A percentile compares a stretch with the other conserved stretches of the same genome.
Evolutionary conservation across 306 rosid genomes (phyloP).

Genomic region (Fragaria nilgerrensis): DNA sequence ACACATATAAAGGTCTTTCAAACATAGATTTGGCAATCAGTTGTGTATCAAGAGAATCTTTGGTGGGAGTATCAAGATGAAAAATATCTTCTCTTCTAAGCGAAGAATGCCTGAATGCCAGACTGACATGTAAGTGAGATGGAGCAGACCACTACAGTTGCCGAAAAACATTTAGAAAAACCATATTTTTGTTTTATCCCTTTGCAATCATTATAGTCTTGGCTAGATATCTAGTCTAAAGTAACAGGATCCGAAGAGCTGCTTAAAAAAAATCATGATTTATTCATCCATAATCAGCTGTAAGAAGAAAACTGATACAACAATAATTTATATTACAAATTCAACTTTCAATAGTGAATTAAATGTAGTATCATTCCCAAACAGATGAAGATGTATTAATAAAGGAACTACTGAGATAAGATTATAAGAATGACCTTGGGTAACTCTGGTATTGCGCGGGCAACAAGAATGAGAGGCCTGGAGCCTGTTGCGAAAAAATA

Average conservation of each 20-base stretch:
- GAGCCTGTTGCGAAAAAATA: conserved; percentile 64
- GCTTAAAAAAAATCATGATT: too few relatives aligned
- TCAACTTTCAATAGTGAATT: not conserved
- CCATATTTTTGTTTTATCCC: not conserved
- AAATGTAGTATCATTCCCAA: not conserved
- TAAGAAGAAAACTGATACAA: not conserved
- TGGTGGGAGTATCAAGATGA: not conserved
- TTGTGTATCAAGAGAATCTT: not conserved
- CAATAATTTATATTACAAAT: not conserved
- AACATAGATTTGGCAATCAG: not conserved
- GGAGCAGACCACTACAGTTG: not conserved
- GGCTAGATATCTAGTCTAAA: not conserved
- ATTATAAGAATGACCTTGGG: conserved; percentile 68
- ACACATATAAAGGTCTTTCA: not conserved
- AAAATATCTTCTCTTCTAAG: not conserved
- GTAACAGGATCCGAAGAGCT: too few relatives aligned
- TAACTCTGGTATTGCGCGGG: conserved; percentile 66
- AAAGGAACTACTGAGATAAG: not conserved
- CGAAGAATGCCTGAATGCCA: not conserved
- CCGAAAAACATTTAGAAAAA: not conserved
- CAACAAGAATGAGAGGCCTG: conserved; percentile 86
- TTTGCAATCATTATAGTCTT: not conserved
- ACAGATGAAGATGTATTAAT: not conserved
- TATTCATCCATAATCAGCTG: not conserved
- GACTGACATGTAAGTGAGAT: not conserved